Evolutionary conservation across 2,329 filamentous ascomycete genomes (phyloP).

Genomic region (Penicillium frequentans): DNA sequence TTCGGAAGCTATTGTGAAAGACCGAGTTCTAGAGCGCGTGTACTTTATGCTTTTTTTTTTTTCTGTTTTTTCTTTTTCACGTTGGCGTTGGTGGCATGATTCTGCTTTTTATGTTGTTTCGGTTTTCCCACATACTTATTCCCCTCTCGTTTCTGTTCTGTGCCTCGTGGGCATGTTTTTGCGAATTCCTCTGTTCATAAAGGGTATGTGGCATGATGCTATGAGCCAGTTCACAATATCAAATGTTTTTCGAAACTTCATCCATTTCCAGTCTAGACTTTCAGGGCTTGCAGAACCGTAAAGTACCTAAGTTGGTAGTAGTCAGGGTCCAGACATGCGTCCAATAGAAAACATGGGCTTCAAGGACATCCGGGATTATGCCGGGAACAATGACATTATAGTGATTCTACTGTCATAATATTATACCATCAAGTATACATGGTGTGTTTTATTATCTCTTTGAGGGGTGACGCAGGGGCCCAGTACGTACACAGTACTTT

Average conservation of each 20-base stretch:
- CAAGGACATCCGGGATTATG: background rate
- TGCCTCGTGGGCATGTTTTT: constrained; percentile 5
- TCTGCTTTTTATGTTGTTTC: background rate
- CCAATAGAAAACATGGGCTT: constrained; percentile 4
- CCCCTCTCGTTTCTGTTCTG: constrained; percentile 21
- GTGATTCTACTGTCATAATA: background rate
- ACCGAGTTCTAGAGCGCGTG: constrained; percentile 21
- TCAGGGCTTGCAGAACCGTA: background rate
- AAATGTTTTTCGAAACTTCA: background rate
- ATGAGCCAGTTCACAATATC: constrained; percentile 12
- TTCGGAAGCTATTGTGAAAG: constrained; percentile 20
- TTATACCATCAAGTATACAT: background rate
- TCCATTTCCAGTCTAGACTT: background rate
- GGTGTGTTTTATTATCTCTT: background rate
- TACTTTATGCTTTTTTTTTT: constrained; percentile 18
- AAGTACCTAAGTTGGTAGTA: background rate
- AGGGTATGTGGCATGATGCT: constrained; percentile 1
- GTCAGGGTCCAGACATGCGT: background rate
- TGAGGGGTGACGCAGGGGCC: background rate
- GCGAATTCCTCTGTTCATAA: background rate
- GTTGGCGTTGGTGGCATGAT: constrained; percentile 21
- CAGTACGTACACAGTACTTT: background rate
- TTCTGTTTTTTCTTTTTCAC: background rate
- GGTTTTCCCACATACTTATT: constrained; percentile 14
- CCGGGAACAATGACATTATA: background rate